Conservation (phyloP, 805 yeast genomes). For the Starmerella sirachaensis region DNA sequence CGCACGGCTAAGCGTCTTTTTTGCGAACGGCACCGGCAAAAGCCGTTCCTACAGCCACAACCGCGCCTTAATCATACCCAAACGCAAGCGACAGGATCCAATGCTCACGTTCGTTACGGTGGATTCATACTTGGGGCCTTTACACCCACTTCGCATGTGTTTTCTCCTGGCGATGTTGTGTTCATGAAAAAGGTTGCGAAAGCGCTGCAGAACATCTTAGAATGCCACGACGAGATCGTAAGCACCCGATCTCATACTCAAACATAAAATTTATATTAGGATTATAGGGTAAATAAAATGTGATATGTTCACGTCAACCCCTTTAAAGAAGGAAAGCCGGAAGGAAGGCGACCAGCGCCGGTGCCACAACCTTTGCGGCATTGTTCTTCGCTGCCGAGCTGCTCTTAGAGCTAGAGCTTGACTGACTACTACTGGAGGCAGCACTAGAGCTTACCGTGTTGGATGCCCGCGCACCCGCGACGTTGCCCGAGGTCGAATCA, state of each 20-base stretch:
- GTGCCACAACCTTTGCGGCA: constrained; percentile 9
- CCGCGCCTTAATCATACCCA: no score
- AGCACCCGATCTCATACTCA: neutral
- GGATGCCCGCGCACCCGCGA: no score
- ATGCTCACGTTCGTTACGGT: constrained; percentile 4
- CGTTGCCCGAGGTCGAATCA: constrained; percentile 4
- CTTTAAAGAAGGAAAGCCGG: constrained; percentile 15
- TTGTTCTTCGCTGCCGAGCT: constrained; percentile 7
- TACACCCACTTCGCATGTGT: constrained; percentile 13
- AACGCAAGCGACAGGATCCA: no score
- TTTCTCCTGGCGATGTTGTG: constrained; percentile 25
- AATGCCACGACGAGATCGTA: constrained; percentile 14
- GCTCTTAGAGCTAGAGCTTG: constrained; percentile 1
- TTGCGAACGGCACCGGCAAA: no score
- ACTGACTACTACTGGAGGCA: constrained; percentile 4
- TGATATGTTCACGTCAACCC: neutral
- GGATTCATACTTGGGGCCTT: constrained; percentile 26
- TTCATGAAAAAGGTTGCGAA: constrained; percentile 24
- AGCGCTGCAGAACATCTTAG: constrained; percentile 23
- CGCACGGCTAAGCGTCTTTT: constrained; percentile 5
- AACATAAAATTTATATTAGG: no score
- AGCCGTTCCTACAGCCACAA: no score
- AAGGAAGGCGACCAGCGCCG: constrained; percentile 12
- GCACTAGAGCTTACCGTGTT: constrained; percentile 1
- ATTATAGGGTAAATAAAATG: no score